Percentiles rank a stretch among this genome's conserved stretches.
Evolutionary conservation across 225 moss, liverwort and hornwort genomes (phyloP).

Genomic region (Pleurozium schreberi): DNA sequence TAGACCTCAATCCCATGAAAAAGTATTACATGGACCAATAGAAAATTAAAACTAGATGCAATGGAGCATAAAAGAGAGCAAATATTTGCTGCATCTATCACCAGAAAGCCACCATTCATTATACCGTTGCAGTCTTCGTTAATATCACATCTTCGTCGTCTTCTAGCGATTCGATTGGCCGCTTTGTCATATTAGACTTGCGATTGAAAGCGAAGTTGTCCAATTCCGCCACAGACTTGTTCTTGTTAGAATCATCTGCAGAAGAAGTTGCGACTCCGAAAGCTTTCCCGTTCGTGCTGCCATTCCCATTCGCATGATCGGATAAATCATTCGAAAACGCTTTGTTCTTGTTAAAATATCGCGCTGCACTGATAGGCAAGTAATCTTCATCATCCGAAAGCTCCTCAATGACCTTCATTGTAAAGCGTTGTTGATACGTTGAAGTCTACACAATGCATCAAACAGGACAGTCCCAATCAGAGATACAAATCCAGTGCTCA

Average conservation of each 20-base stretch:
- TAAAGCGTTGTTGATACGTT: background rate
- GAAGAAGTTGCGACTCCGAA: background rate
- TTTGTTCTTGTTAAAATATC: slow-evolving; percentile 12
- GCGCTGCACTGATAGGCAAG: slow-evolving; percentile 11
- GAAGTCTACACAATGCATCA: background rate
- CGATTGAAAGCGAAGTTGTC: slow-evolving; percentile 18
- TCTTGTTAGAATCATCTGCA: background rate
- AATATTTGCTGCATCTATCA: background rate
- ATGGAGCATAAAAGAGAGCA: background rate
- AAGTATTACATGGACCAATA: background rate
- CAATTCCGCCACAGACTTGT: slow-evolving; percentile 3
- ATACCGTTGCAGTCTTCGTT: slow-evolving; percentile 14
- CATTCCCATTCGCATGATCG: background rate
- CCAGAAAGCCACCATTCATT: background rate
- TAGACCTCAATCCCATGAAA: background rate
- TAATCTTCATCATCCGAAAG: slow-evolving; percentile 27
- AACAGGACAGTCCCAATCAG: background rate
- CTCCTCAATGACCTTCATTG: slow-evolving; percentile 19
- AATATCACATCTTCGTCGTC: slow-evolving; percentile 14
- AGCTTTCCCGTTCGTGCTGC: background rate
- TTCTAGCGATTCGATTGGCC: slow-evolving; percentile 19
- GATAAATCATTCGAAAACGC: background rate
- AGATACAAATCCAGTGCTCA: background rate
- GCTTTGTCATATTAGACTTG: slow-evolving; percentile 21
- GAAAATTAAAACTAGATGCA: background rate